Evolutionary conservation across 208 protist genomes (phyloP), one percentile per base, ranked within the genome.

Genomic region (Zelonia costaricensis): DNA sequence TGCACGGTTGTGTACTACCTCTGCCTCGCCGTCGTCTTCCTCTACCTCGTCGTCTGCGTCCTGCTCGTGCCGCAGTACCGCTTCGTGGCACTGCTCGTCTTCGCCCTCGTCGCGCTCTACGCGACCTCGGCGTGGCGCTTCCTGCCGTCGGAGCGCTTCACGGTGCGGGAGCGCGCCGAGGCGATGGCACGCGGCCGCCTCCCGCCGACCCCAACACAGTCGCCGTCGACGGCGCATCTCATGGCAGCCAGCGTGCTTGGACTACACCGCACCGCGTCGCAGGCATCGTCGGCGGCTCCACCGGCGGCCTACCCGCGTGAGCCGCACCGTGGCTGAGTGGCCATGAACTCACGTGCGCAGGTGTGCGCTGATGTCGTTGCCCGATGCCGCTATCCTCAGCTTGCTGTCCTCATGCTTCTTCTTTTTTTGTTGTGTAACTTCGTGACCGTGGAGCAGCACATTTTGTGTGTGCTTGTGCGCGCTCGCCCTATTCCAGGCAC

Each of bases 1-100:
- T 58, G 65, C 36, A 39, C 30, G 12, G 43, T 46, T 2, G 23
- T 46, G 9, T 72, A 72, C 65, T 72, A 72, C 43, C 13, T 46
- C 42, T 59, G 36, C 49, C 20, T 63, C 1, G 57, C 42, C 2
- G 12, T 18, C n/a, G 25, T 72, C 9, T 53, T 47, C 51, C 39
- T 60, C 42, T 72, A 72, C 65, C 49, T 72, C 8, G 54, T 64
- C 12, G 2, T 72, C 0, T 72, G 65, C n/a, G 43, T 60, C 12
- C 10, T 60, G 15, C 18, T 57, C 2, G 44, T 72, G 31, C 65
- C 65, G 1, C 38, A 72, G 33, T 72, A 72, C 43, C 56, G 65
- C 33, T 64, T 47, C 27, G 56, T 72, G 10, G 65, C 65, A 4
- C 18, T 72, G 2, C 59, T 72, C 42, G 43, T 64, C 4, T 27